phyloP scores from a whole-genome alignment of 1,139 yeast genomes.

The Ogataea hybrid region DNA sequence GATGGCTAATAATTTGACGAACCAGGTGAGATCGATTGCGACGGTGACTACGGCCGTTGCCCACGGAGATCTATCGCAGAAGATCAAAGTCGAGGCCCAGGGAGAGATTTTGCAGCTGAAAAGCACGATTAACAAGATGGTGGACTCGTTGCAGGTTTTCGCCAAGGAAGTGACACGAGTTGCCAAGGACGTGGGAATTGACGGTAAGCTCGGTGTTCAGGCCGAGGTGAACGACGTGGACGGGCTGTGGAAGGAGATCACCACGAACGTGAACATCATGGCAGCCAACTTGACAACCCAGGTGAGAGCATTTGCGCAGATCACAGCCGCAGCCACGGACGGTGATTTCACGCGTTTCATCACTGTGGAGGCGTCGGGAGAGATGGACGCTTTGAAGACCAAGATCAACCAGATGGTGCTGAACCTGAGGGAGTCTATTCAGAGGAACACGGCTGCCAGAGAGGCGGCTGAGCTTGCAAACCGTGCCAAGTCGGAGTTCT shows the following conservation, averaged over 20 bases:
- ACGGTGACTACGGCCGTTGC: slow-evolving; percentile 93
- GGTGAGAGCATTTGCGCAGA: slow-evolving; percentile 91
- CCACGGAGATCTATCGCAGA: slow-evolving; percentile 84
- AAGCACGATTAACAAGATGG: slow-evolving; percentile 85
- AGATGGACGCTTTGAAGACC: slow-evolving; percentile 89
- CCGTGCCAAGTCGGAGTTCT: slow-evolving; percentile 85
- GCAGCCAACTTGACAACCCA: slow-evolving; percentile 88
- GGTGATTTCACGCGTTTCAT: slow-evolving; percentile 89
- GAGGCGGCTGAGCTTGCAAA: slow-evolving; percentile 92
- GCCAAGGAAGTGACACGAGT: slow-evolving; percentile 88
- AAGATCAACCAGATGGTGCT: slow-evolving; percentile 91
- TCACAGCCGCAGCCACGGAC: slow-evolving; percentile 91
- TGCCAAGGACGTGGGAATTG: slow-evolving; percentile 90
- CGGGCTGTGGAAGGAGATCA: slow-evolving; percentile 89
- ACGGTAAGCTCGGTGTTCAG: slow-evolving; percentile 88
- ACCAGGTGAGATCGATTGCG: slow-evolving; percentile 87
- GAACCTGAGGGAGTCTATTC: slow-evolving; percentile 82
- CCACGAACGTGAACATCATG: slow-evolving; percentile 92
- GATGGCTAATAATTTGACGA: slow-evolving; percentile 87
- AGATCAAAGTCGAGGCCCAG: slow-evolving; percentile 86
- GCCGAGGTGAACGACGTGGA: slow-evolving; percentile 90
- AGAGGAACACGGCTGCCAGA: slow-evolving; percentile 88
- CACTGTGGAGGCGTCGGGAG: slow-evolving; percentile 90
- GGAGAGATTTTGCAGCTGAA: slow-evolving; percentile 80
- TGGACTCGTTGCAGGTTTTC: slow-evolving; percentile 82